Percentiles rank a stretch among this genome's conserved stretches.
These are phyloP conservation scores for Strigomonas culicis DNA, from an alignment of 208 protist genomes.

Conservation along the genomic window DNA sequence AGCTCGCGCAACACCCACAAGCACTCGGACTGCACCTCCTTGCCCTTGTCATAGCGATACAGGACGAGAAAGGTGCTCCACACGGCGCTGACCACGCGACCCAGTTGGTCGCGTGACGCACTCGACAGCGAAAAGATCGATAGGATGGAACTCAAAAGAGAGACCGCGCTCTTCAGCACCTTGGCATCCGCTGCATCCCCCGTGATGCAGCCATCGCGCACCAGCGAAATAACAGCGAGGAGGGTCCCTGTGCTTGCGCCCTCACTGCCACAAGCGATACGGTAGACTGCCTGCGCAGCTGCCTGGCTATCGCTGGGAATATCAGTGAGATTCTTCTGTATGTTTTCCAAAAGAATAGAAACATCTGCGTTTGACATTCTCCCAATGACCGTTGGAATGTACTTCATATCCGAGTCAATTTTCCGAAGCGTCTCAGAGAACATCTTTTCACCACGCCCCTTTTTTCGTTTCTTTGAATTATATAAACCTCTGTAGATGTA, in stretches of 20 bases:
- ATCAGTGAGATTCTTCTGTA: neutral
- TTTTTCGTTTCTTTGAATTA: too few relatives aligned
- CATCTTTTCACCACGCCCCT: neutral
- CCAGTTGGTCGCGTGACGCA: neutral
- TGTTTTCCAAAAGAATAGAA: neutral
- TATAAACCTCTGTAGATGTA: too few relatives aligned
- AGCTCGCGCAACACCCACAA: conserved; percentile 25
- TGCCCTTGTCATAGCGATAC: conserved; percentile 16
- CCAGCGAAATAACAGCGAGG: neutral
- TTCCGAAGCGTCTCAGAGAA: neutral
- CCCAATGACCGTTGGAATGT: neutral
- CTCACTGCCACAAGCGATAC: neutral
- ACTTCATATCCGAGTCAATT: neutral
- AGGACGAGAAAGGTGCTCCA: conserved; percentile 23
- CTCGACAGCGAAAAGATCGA: neutral
- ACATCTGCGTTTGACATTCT: neutral
- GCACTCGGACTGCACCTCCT: conserved; percentile 28
- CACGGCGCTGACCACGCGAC: conserved; percentile 3
- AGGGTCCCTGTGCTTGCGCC: neutral
- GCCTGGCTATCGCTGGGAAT: neutral
- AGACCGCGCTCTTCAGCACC: conserved; percentile 5
- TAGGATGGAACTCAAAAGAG: neutral
- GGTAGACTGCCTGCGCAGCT: neutral
- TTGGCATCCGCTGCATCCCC: conserved; percentile 6
- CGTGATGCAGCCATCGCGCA: conserved; percentile 1